A percentile compares a stretch with the other conserved stretches of the same genome.
Conservation (phyloP, 495 filamentous ascomycete species). For the Aspergillus avenaceus region DNA sequence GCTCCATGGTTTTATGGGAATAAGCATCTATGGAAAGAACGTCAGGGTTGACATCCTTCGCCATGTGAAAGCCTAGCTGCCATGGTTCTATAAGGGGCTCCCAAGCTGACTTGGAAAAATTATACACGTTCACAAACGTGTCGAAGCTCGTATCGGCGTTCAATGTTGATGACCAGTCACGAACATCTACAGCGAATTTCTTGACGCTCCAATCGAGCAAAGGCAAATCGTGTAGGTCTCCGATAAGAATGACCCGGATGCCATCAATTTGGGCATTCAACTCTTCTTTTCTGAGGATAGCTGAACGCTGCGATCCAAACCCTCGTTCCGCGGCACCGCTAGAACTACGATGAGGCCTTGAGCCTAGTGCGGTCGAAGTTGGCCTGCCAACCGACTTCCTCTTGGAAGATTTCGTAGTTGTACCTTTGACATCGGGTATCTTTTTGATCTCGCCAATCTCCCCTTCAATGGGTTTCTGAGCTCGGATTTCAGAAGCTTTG, state of each 20-base stretch:
- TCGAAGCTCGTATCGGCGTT: conserved; percentile 85
- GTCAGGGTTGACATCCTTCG: conserved; percentile 71
- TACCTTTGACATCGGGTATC: conserved; percentile 60
- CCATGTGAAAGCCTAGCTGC: conserved; percentile 87
- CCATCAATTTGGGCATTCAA: conserved; percentile 79
- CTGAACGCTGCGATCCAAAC: conserved; percentile 36
- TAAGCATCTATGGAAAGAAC: conserved; percentile 77
- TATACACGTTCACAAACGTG: conserved; percentile 94
- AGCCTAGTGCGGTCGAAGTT: conserved; percentile 51
- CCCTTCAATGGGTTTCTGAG: conserved; percentile 41
- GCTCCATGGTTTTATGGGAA: conserved; percentile 83
- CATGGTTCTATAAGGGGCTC: conserved; percentile 95
- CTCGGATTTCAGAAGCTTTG: conserved; percentile 82
- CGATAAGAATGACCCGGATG: conserved; percentile 89
- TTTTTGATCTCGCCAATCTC: conserved; percentile 57
- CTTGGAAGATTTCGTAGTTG: conserved; percentile 40
- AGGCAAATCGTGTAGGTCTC: conserved; percentile 90
- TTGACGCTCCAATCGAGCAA: conserved; percentile 93
- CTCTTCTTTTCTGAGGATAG: conserved; percentile 73
- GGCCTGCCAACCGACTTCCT: conserved; percentile 62
- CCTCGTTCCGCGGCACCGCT: conserved; percentile 28
- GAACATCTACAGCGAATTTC: conserved; percentile 74
- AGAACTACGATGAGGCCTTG: conserved; percentile 31
- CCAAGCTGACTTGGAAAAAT: conserved; percentile 98
- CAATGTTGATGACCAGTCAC: conserved; percentile 86